These are phyloP conservation scores for Symbiotaphrina buchneri DNA, from an alignment of 495 filamentous ascomycete genomes.

Conservation along the genomic window DNA sequence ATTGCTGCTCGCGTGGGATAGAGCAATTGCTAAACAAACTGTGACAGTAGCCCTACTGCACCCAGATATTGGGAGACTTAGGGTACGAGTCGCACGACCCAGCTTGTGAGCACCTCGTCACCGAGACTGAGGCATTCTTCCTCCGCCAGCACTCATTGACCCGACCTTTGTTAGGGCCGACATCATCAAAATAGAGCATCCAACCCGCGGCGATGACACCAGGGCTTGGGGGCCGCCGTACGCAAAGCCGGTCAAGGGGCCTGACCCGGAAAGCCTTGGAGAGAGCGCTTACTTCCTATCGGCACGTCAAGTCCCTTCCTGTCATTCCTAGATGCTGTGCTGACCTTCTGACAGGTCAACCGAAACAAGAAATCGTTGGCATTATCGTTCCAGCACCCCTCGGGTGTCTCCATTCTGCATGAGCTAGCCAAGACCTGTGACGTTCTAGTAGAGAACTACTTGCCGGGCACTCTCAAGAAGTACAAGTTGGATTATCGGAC, in stretches of 20 bases:
- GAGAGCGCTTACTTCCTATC: slow-evolving; percentile 90
- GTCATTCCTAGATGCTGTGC: not conserved
- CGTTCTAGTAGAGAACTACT: slow-evolving; percentile 91
- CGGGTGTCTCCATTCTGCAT: slow-evolving; percentile 70
- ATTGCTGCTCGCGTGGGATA: not conserved
- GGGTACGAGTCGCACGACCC: slow-evolving; percentile 36
- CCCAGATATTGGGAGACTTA: slow-evolving; percentile 88
- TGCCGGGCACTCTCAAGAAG: slow-evolving; percentile 76
- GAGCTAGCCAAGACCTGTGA: slow-evolving; percentile 67
- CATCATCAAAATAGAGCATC: slow-evolving; percentile 94
- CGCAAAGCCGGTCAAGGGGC: slow-evolving; percentile 51
- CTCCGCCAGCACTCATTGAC: not conserved
- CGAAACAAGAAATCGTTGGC: slow-evolving; percentile 92
- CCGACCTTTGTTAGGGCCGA: slow-evolving; percentile 43
- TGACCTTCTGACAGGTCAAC: slow-evolving; percentile 40
- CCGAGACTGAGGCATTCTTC: slow-evolving; percentile 1
- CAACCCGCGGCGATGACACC: slow-evolving; percentile 77
- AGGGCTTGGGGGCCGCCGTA: slow-evolving; percentile 93
- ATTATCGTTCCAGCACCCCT: slow-evolving; percentile 67
- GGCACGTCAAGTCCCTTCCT: slow-evolving; percentile 22
- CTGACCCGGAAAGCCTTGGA: too few species aligned
- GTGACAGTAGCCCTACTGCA: slow-evolving; percentile 64
- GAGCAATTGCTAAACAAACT: slow-evolving; percentile 8
- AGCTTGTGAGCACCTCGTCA: slow-evolving; percentile 9
- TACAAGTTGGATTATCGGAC: slow-evolving; percentile 75